A percentile compares a stretch with the other conserved stretches of the same genome.
Conservation (phyloP, 164 flowering plant genomes). For the Vitis rotundifolia region DNA sequence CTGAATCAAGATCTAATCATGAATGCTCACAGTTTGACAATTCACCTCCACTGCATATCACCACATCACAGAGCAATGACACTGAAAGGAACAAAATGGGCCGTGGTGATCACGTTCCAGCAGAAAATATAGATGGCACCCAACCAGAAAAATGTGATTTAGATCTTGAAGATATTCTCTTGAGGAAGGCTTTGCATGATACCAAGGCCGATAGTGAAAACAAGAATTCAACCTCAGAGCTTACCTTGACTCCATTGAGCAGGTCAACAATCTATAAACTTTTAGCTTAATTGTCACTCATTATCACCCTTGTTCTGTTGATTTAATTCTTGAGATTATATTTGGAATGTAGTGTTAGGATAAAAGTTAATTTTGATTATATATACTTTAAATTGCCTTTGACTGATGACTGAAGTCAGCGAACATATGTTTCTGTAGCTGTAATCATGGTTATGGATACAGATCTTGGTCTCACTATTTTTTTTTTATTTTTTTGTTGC, state of each 20-base stretch:
- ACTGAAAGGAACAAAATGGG: constrained; percentile 16
- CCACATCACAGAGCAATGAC: constrained; percentile 12
- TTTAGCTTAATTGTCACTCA: neutral
- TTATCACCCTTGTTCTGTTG: neutral
- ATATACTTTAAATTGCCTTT: too few species aligned
- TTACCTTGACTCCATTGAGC: constrained; percentile 16
- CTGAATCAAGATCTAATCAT: constrained; percentile 13
- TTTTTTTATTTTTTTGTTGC: neutral
- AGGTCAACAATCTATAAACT: constrained; percentile 25
- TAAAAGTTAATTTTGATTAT: too few species aligned
- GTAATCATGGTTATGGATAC: neutral
- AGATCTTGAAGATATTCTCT: constrained; percentile 17
- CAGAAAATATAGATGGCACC: constrained; percentile 4
- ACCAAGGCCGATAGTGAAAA: constrained; percentile 10
- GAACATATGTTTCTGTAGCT: neutral
- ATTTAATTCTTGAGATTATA: neutral
- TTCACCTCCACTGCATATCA: constrained; percentile 14
- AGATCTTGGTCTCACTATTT: too few species aligned
- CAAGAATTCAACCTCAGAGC: constrained; percentile 18
- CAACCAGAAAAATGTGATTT: constrained; percentile 20
- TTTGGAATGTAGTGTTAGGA: too few species aligned
- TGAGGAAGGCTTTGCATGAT: constrained; percentile 15
- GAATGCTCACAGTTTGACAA: constrained; percentile 10
- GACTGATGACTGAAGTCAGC: too few species aligned
- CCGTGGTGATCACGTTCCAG: constrained; percentile 2